A percentile compares a stretch with the other conserved stretches of the same genome.
Evolutionary conservation across 805 yeast genomes (phyloP).

Genomic region (Ogataea corticis): DNA sequence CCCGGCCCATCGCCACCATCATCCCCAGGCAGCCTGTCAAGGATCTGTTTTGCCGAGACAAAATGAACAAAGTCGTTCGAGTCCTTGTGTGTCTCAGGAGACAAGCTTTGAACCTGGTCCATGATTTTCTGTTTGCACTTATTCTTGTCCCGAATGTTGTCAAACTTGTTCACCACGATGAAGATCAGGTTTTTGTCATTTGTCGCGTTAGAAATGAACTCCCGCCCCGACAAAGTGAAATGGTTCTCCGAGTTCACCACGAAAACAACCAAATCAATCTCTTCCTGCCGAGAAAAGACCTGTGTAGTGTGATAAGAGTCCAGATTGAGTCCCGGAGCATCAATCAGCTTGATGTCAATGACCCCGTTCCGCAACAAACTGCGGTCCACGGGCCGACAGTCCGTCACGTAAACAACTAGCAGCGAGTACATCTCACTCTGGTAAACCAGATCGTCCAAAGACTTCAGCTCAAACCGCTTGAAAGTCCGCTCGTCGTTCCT

Average conservation of each 20-base stretch:
- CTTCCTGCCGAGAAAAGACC: slow-evolving; percentile 94
- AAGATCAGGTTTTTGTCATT: slow-evolving; percentile 89
- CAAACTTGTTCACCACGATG: slow-evolving; percentile 92
- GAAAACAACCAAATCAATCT: slow-evolving; percentile 92
- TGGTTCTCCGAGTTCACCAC: slow-evolving; percentile 97
- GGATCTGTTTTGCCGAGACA: slow-evolving; percentile 63
- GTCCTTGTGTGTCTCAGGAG: slow-evolving; percentile 90
- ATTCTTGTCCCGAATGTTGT: slow-evolving; percentile 76
- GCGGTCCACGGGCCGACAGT: slow-evolving; percentile 62
- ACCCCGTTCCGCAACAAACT: slow-evolving; percentile 85
- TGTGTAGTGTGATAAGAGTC: slow-evolving; percentile 94
- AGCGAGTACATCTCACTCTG: slow-evolving; percentile 70
- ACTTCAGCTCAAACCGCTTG: slow-evolving; percentile 51
- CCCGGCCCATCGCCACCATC: slow-evolving; percentile 37
- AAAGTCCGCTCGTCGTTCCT: slow-evolving; percentile 65
- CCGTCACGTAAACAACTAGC: slow-evolving; percentile 80
- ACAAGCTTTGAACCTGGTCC: slow-evolving; percentile 79
- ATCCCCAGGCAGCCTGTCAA: slow-evolving; percentile 35
- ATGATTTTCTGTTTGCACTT: slow-evolving; percentile 75
- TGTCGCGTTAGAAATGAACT: slow-evolving; percentile 87
- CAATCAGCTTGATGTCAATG: slow-evolving; percentile 88
- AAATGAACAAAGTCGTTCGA: slow-evolving; percentile 92
- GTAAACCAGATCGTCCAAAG: slow-evolving; percentile 69
- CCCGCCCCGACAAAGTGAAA: slow-evolving; percentile 90
- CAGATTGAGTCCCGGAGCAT: slow-evolving; percentile 95